Evolutionary conservation across 2,329 filamentous ascomycete species (phyloP), one percentile per base, ranked within the genome.

Genomic region (Sclerotinia subarctica): DNA sequence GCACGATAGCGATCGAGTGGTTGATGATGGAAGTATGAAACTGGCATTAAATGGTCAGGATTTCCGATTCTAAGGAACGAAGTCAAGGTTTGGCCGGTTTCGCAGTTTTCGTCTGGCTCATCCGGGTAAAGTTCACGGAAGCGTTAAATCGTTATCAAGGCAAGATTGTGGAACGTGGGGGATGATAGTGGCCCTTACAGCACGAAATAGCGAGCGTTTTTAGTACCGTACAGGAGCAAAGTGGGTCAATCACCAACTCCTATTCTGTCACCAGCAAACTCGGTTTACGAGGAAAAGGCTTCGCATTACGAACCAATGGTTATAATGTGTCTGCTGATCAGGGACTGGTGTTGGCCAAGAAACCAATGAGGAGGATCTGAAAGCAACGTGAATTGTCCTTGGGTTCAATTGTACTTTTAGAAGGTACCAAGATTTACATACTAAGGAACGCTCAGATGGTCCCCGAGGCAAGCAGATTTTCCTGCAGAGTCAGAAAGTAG

Each of bases 181-280:
- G 46, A 49, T 63, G 15, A 32, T 35, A 49, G 46, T 62, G 58
- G 58, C 32, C 47, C 42, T 46, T 47, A 69, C 52, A 51, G 62
- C 65, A 70, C 57, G 42, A 67, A 62, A 64, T 67, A 52, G 51
- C 15, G 46, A 63, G 5, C 32, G 11, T 42, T 38, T 63, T 38
- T 51, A 21, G n/a, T 26, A 8, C 8, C n/a, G 29, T 15, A 32
- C 13, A 35, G 32, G 11, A 11, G 6, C 53, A 29, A 35, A 51
- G 59, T 63, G 59, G 59, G 10, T 46, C 19, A 21, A 24, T 19
- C 7, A 35, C 10, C 8, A 35, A 62, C 29, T 19, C 24, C 46
- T 47, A 29, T n/a, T 32, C 19, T 15, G 13, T 29, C 44, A 60
- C 19, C 44, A 49, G 35, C 44, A 35, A 47, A 2, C 24, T 59